Conservation (phyloP, 2,329 filamentous ascomycete species). For the Sclerotinia subarctica region DNA sequence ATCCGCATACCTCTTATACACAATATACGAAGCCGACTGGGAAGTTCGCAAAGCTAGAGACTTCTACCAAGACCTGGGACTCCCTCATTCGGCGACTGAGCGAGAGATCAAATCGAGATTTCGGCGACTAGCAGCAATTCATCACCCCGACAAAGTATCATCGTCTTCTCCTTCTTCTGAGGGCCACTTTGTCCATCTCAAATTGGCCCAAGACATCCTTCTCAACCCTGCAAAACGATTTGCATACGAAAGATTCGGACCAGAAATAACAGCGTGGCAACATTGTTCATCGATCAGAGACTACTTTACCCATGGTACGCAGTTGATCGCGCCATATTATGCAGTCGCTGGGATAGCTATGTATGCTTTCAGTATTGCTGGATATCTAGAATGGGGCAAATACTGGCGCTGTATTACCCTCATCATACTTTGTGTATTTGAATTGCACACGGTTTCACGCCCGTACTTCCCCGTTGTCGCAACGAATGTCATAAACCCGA, state of each 20-base stretch:
- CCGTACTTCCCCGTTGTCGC: slow-evolving; percentile 50
- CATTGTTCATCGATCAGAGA: slow-evolving; percentile 67
- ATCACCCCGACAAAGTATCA: slow-evolving; percentile 49
- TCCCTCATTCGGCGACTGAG: slow-evolving; percentile 67
- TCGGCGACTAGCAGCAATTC: slow-evolving; percentile 28
- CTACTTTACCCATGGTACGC: slow-evolving; percentile 67
- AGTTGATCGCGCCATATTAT: slow-evolving; percentile 60
- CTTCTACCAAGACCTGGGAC: slow-evolving; percentile 75
- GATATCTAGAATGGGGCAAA: slow-evolving; percentile 64
- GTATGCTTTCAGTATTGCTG: slow-evolving; percentile 59
- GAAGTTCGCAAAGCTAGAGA: slow-evolving; percentile 67
- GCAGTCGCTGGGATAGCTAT: slow-evolving; percentile 54
- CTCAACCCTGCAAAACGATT: slow-evolving; percentile 74
- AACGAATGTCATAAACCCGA: slow-evolving; percentile 45
- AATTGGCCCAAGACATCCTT: slow-evolving; percentile 78
- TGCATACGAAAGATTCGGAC: slow-evolving; percentile 86
- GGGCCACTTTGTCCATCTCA: slow-evolving; percentile 74
- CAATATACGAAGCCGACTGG: slow-evolving; percentile 87
- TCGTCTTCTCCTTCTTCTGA: slow-evolving; percentile 36
- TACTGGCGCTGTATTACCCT: slow-evolving; percentile 64
- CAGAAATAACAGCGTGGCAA: slow-evolving; percentile 64
- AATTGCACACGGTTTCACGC: slow-evolving; percentile 55
- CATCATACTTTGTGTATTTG: slow-evolving; percentile 52
- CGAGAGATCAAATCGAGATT: slow-evolving; percentile 80
- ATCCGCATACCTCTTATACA: slow-evolving; percentile 80